A percentile compares a stretch with the other conserved stretches of the same genome.
phyloP scores from a whole-genome alignment of 768 basidiomycete species.

The Mrakia blollopis region DNA sequence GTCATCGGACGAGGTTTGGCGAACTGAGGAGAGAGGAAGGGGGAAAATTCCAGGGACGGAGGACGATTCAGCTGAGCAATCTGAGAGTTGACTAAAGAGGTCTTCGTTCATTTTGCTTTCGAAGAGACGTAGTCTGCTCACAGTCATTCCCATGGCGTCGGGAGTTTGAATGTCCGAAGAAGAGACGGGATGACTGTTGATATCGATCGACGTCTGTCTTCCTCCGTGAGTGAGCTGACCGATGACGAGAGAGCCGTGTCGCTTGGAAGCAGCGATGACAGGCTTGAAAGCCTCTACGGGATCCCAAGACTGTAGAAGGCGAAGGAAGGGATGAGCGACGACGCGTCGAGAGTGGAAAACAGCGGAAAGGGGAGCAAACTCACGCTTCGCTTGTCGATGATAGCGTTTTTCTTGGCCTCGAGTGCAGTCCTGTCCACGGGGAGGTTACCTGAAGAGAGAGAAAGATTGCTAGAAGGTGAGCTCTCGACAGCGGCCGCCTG shows the following conservation, averaged over 20 bases:
- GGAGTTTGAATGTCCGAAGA: conserved; percentile 36
- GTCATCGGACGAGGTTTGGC: conserved; percentile 36
- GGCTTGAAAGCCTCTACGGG: conserved; percentile 46
- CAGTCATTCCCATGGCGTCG: conserved; percentile 19
- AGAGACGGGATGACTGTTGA: conserved; percentile 37
- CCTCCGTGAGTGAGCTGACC: conserved; percentile 36
- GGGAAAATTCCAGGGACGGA: not conserved
- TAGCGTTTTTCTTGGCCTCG: conserved; percentile 41
- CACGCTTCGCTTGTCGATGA: conserved; percentile 37
- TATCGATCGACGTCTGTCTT: conserved; percentile 32
- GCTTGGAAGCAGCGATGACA: conserved; percentile 38
- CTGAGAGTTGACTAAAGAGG: not conserved
- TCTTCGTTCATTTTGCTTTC: no score
- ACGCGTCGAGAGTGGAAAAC: not conserved
- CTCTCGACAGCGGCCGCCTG: accelerated
- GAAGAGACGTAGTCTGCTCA: not conserved
- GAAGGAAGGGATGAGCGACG: not conserved
- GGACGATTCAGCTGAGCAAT: not conserved
- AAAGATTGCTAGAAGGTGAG: not conserved
- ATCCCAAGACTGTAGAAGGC: conserved; percentile 32
- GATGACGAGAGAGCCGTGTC: conserved; percentile 37
- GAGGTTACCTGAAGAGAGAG: conserved; percentile 37
- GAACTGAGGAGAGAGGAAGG: conserved; percentile 17
- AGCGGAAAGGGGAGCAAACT: not conserved
- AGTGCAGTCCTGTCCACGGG: conserved; percentile 36